A percentile compares a stretch with the other conserved stretches of the same genome.
These are phyloP conservation scores for Mucor piriformis DNA, from an alignment of 371 early-diverging fungal species.

Conservation along the genomic window DNA sequence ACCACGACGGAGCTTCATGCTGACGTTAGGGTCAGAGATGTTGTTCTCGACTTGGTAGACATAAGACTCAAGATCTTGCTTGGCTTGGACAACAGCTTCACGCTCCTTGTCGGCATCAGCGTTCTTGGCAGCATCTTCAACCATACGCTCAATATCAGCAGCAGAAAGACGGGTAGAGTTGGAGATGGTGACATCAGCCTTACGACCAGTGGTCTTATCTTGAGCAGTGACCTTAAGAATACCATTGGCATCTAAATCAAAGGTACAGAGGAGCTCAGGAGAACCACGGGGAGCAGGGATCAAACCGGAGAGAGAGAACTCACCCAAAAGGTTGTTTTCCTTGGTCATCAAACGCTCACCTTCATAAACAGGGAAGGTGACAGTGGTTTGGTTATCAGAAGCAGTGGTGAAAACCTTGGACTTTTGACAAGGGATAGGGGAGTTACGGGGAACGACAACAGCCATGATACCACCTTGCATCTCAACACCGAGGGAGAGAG, in stretches of 20 bases:
- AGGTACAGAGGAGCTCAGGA: conserved; percentile 92
- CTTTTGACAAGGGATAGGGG: conserved; percentile 90
- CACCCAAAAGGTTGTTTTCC: conserved; percentile 94
- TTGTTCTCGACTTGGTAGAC: conserved; percentile 87
- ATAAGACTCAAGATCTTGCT: conserved; percentile 87
- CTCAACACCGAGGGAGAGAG: conserved; percentile 92
- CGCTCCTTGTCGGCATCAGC: conserved; percentile 83
- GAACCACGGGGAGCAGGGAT: conserved; percentile 90
- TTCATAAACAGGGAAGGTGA: conserved; percentile 92
- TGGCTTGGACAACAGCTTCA: conserved; percentile 80
- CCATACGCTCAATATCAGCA: conserved; percentile 91
- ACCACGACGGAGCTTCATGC: conserved; percentile 78
- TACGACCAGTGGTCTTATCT: conserved; percentile 89
- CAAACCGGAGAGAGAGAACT: conserved; percentile 87
- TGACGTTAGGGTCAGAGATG: conserved; percentile 80
- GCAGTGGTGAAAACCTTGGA: conserved; percentile 94
- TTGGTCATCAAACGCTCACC: conserved; percentile 91
- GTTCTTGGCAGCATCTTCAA: conserved; percentile 87
- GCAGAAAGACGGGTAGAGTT: conserved; percentile 90
- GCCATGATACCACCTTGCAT: conserved; percentile 90
- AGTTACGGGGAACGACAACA: conserved; percentile 83
- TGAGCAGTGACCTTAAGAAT: conserved; percentile 93
- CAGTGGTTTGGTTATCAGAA: conserved; percentile 93
- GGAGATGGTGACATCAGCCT: conserved; percentile 91
- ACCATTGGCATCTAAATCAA: conserved; percentile 95